A percentile compares a stretch with the other conserved stretches of the same genome.
phyloP scores from a whole-genome alignment of 257 asterid genomes.

The Nicotiana sylvestris region DNA sequence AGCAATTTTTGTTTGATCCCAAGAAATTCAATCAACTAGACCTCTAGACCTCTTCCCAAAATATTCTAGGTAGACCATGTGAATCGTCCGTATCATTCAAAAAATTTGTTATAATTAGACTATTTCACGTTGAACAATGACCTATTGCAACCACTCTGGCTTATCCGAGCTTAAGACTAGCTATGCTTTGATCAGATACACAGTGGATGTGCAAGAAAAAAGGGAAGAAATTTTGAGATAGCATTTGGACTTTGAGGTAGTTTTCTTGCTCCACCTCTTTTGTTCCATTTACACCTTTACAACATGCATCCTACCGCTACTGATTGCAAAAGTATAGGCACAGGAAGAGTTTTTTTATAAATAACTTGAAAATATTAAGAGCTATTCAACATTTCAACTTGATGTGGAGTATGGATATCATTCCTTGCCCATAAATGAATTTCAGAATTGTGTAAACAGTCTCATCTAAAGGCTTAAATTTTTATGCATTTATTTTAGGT shows the following conservation, averaged over 20 bases:
- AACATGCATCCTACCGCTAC: neutral
- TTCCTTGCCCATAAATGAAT: neutral
- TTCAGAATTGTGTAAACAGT: neutral
- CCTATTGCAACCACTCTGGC: neutral
- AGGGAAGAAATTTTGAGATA: neutral
- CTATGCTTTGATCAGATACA: neutral
- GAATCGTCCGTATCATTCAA: neutral
- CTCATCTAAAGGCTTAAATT: neutral
- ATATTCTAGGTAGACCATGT: neutral
- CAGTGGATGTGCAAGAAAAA: neutral
- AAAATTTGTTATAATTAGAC: neutral
- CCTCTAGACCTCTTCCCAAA: neutral
- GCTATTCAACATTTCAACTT: neutral
- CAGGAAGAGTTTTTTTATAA: neutral
- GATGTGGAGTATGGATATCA: neutral
- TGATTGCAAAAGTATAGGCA: neutral
- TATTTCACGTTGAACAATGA: neutral
- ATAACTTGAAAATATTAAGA: neutral
- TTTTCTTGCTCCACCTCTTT: neutral
- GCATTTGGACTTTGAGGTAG: neutral
- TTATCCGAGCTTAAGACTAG: neutral
- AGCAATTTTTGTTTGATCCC: neutral
- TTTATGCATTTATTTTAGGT: neutral
- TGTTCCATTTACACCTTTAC: neutral
- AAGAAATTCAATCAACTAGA: neutral